Conservation (phyloP, 805 yeast genomes). For the Candida pseudofarinosa region DNA sequence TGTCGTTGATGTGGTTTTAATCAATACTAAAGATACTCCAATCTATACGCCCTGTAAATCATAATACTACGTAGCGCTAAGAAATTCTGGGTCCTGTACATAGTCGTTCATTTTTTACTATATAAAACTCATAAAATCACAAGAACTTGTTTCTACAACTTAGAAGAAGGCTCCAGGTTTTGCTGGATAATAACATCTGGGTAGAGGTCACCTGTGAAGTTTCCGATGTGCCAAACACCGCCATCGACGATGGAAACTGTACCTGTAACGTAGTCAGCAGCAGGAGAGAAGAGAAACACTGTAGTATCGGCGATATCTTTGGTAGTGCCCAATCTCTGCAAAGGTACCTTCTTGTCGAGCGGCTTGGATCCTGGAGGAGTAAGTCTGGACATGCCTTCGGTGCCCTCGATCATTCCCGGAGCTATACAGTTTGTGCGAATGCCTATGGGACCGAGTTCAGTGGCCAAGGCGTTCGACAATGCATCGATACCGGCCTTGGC, state of each 20-base stretch:
- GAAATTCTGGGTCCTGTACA: too few species aligned
- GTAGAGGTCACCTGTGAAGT: slow-evolving; percentile 18
- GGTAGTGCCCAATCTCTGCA: slow-evolving; percentile 64
- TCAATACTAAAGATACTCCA: too few species aligned
- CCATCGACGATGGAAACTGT: slow-evolving; percentile 83
- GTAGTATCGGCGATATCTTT: slow-evolving; percentile 86
- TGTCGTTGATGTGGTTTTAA: not conserved
- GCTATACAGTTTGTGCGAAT: slow-evolving; percentile 80
- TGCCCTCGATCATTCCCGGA: slow-evolving; percentile 82
- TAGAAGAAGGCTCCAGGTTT: slow-evolving; percentile 22
- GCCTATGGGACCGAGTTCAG: slow-evolving; percentile 88
- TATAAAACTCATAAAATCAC: too few species aligned
- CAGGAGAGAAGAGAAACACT: slow-evolving; percentile 74
- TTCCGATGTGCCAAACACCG: slow-evolving; percentile 77
- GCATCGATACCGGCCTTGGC: slow-evolving; percentile 98
- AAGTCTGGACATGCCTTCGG: slow-evolving; percentile 78
- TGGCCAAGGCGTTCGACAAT: slow-evolving; percentile 74
- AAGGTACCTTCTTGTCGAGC: slow-evolving; percentile 47
- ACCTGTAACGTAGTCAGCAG: slow-evolving; percentile 77
- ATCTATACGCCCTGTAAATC: too few species aligned
- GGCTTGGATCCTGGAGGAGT: slow-evolving; percentile 28
- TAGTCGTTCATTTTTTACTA: too few species aligned
- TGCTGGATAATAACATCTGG: slow-evolving; percentile 27
- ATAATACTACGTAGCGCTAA: too few species aligned
- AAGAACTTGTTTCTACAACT: slow-evolving; percentile 17